phyloP scores from a whole-genome alignment of 805 yeast species.

The Ogataea philodendri region DNA sequence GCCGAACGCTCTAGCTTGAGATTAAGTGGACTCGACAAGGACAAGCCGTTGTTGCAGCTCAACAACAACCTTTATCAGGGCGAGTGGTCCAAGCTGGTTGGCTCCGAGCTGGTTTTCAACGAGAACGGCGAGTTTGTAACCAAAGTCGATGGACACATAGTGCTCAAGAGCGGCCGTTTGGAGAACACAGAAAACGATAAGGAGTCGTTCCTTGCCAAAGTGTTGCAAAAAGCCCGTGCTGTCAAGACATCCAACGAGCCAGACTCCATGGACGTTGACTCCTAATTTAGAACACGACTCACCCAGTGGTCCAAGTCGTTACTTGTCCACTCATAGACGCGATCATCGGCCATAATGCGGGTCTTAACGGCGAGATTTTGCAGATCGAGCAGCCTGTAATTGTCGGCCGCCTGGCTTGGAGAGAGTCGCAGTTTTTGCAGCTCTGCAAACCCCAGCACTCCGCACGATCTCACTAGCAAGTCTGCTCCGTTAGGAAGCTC shows the following conservation, averaged over 20 bases:
- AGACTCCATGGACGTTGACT: constrained; percentile 12
- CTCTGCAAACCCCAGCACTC: constrained; percentile 41
- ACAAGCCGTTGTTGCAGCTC: constrained; percentile 54
- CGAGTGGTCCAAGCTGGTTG: constrained; percentile 72
- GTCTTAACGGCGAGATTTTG: constrained; percentile 47
- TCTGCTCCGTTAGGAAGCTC: constrained; percentile 58
- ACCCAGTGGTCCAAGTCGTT: constrained; percentile 46
- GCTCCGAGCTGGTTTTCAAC: constrained; percentile 55
- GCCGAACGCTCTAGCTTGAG: constrained; percentile 34
- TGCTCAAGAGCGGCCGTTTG: constrained; percentile 33
- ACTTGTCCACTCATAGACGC: constrained; percentile 60
- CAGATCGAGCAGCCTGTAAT: constrained; percentile 40
- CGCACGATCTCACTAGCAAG: constrained; percentile 57
- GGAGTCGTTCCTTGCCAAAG: constrained; percentile 25
- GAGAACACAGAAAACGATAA: constrained; percentile 23
- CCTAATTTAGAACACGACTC: constrained; percentile 39
- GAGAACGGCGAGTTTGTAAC: constrained; percentile 36
- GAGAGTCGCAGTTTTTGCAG: constrained; percentile 14
- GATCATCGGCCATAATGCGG: constrained; percentile 45
- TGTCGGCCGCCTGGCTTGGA: constrained; percentile 12
- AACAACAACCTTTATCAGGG: constrained; percentile 68
- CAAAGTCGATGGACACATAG: constrained; percentile 31
- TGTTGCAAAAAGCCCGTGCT: constrained; percentile 24
- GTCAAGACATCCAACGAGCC: constrained; percentile 3
- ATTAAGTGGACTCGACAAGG: constrained; percentile 53